phyloP scores from a whole-genome alignment of 139 green algal species.

The Eudorina sp. region DNA sequence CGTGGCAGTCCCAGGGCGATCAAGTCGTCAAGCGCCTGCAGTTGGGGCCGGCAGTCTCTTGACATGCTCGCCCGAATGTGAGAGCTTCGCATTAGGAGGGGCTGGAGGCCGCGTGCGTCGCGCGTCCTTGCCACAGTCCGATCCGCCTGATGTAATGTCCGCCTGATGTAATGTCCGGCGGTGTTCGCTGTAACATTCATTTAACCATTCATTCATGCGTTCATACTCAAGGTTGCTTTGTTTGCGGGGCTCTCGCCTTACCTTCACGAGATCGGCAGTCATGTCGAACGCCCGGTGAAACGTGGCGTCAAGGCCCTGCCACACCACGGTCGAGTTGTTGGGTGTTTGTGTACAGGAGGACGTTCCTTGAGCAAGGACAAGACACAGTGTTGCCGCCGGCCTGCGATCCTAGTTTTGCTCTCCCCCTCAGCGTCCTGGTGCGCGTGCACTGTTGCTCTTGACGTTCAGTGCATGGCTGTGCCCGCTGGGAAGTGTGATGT shows the following conservation, averaged over 20 bases:
- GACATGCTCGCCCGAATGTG: background rate
- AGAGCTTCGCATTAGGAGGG: background rate
- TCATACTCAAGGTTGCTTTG: background rate
- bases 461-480: background rate
- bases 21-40: constrained; percentile 49
- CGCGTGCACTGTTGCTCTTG: background rate
- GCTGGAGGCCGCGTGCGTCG: too few species aligned
- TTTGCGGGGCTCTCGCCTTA: background rate
- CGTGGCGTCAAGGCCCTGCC: constrained; percentile 51
- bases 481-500: background rate
- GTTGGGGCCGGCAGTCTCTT: background rate
- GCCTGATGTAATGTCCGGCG: background rate
- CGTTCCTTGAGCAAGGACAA: background rate
- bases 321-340: background rate
- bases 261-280: constrained; percentile 3
- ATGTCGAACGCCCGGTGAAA: constrained; percentile 63
- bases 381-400: too few species aligned
- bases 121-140: too few species aligned
- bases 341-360: background rate
- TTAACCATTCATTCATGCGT: background rate
- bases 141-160: background rate
- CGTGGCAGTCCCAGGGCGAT: constrained; percentile 44
- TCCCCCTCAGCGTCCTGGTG: too few species aligned
- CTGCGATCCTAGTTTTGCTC: too few species aligned
- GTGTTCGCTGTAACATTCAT: background rate